Percentiles rank a stretch among this genome's conserved stretches.
These are phyloP conservation scores for Fagus crenata DNA, from an alignment of 306 rosid species.

Conservation along the genomic window DNA sequence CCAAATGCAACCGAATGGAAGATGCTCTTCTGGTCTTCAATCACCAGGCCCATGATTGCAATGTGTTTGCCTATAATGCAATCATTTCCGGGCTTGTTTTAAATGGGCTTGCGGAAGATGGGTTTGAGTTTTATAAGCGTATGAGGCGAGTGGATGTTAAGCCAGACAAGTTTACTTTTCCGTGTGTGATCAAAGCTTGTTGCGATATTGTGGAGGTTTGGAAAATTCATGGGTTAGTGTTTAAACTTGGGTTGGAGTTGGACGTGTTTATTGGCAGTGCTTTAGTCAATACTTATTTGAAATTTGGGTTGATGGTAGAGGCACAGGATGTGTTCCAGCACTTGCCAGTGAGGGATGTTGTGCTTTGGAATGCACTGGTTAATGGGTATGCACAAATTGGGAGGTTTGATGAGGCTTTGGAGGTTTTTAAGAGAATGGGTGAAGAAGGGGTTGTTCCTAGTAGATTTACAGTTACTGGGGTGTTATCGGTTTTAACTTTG, in stretches of 20 bases:
- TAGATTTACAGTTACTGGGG: slow-evolving; percentile 62
- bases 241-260: slow-evolving; percentile 72
- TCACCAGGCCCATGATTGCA: slow-evolving; percentile 41
- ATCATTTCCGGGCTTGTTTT: slow-evolving; percentile 67
- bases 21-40: slow-evolving; percentile 56
- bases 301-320: slow-evolving; percentile 49
- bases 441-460: slow-evolving; percentile 54
- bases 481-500: slow-evolving; percentile 61
- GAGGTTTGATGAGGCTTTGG: slow-evolving; percentile 59
- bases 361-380: slow-evolving; percentile 85
- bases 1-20: slow-evolving; percentile 59
- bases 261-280: slow-evolving; percentile 85
- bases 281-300: slow-evolving; percentile 62
- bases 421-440: slow-evolving; percentile 59
- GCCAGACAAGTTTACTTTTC: slow-evolving; percentile 75
- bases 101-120: slow-evolving; percentile 46
- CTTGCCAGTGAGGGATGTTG: slow-evolving; percentile 70
- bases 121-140: slow-evolving; percentile 45
- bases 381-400: slow-evolving; percentile 73
- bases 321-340: slow-evolving; percentile 66
- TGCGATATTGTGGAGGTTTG: slow-evolving; percentile 32
- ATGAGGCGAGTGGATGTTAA: slow-evolving; percentile 55
- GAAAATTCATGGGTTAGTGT: slow-evolving; percentile 68
- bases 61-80: slow-evolving; percentile 71
- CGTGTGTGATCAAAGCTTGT: slow-evolving; percentile 69